A percentile compares a stretch with the other conserved stretches of the same genome.
Conservation (phyloP, 805 yeast genomes). For the Hagleromyces aurorensis region DNA sequence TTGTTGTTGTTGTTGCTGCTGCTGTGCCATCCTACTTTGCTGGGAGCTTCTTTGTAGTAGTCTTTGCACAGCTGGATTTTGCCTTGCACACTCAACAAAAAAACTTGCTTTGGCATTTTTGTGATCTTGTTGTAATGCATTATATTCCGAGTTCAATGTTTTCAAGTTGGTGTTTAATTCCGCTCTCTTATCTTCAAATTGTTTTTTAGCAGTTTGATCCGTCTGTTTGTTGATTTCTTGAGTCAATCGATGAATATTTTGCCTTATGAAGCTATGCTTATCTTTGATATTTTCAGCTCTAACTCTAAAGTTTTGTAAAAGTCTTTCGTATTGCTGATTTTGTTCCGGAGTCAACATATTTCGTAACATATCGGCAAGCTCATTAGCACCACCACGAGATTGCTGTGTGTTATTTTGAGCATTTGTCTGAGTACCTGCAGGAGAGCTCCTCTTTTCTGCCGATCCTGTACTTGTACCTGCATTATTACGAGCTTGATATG, state of each 20-base stretch:
- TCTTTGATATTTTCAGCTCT: slow-evolving; percentile 27
- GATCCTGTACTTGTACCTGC: slow-evolving; percentile 4
- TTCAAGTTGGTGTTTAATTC: slow-evolving; percentile 23
- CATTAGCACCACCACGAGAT: slow-evolving; percentile 8
- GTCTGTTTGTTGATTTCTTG: slow-evolving; percentile 24
- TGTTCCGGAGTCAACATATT: slow-evolving; percentile 27
- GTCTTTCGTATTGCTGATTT: slow-evolving; percentile 24
- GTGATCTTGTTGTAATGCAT: slow-evolving; percentile 22
- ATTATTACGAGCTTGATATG: slow-evolving; percentile 12
- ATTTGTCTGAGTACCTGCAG: slow-evolving; percentile 10
- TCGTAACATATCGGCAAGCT: slow-evolving; percentile 23
- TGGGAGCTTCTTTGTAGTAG: slow-evolving; percentile 24
- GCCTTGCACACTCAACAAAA: slow-evolving; percentile 30
- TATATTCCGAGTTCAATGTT: slow-evolving; percentile 21
- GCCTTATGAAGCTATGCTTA: slow-evolving; percentile 25
- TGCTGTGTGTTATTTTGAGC: slow-evolving; percentile 10
- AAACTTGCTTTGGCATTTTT: slow-evolving; percentile 27
- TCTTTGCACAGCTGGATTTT: slow-evolving; percentile 27
- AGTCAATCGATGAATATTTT: slow-evolving; percentile 25
- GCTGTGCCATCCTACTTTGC: slow-evolving; percentile 17
- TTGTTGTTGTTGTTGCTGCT: slow-evolving; percentile 14
- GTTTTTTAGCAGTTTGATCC: slow-evolving; percentile 21
- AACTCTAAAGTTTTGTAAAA: slow-evolving; percentile 22
- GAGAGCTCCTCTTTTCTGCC: slow-evolving; percentile 2
- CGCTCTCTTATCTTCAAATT: slow-evolving; percentile 21